A percentile compares a stretch with the other conserved stretches of the same genome.
phyloP scores from a whole-genome alignment of 305 asterid species.

The Solanum hybrid region DNA sequence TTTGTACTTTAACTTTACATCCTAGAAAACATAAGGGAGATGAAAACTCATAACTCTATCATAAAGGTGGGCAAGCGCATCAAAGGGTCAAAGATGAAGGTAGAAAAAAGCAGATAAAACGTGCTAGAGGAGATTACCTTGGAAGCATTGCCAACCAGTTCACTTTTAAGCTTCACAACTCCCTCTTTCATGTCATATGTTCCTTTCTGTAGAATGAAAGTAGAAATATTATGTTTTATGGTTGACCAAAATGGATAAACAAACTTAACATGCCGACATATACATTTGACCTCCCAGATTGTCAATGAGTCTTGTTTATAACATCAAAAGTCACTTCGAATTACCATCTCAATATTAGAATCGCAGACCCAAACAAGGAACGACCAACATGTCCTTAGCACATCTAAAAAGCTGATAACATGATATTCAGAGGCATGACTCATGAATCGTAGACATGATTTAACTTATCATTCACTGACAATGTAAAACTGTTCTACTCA shows the following conservation, averaged over 20 bases:
- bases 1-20: background rate
- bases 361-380: background rate
- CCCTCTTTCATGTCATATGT: constrained; percentile 29
- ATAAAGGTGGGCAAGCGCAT: background rate
- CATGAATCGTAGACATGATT: background rate
- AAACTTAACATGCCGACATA: background rate
- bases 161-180: constrained; percentile 38
- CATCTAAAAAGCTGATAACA: background rate
- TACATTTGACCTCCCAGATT: background rate
- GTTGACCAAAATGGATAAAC: background rate
- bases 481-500: background rate
- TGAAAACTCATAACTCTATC: background rate
- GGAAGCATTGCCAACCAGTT: constrained; percentile 55
- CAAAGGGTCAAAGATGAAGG: background rate
- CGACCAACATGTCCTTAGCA: background rate
- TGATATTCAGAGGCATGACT: background rate
- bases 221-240: background rate
- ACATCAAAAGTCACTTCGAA: background rate
- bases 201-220: constrained; percentile 33
- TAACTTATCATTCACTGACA: background rate
- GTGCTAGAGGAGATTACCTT: constrained; percentile 24
- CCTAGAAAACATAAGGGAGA: background rate
- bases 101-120: background rate
- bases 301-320: background rate
- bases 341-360: background rate